phyloP scores from a whole-genome alignment of 306 rosid genomes.

The Prunus mongolica region DNA sequence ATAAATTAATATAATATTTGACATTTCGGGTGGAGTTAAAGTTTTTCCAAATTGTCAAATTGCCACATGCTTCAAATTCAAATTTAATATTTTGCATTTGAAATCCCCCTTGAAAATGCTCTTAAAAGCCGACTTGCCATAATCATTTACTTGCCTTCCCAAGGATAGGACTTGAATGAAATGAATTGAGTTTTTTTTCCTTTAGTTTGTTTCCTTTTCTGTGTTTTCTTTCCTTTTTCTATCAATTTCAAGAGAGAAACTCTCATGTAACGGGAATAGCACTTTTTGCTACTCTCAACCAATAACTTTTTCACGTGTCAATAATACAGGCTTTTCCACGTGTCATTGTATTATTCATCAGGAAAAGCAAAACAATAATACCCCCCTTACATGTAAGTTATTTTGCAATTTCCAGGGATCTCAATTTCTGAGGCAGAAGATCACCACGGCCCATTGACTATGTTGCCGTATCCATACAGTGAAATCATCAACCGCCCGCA shows the following conservation, averaged over 20 bases:
- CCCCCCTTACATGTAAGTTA: too few species aligned
- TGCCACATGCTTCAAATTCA: too few species aligned
- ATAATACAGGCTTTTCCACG: neutral
- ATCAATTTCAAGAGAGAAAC: too few species aligned
- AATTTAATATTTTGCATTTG: too few species aligned
- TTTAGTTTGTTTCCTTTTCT: neutral
- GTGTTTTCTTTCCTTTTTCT: too few species aligned
- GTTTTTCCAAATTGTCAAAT: too few species aligned
- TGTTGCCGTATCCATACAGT: neutral
- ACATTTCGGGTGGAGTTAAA: too few species aligned
- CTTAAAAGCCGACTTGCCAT: neutral
- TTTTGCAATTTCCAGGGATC: neutral
- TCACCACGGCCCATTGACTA: neutral
- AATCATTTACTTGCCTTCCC: neutral
- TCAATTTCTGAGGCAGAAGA: neutral
- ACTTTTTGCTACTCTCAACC: neutral
- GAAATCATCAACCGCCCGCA: neutral
- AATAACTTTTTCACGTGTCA: neutral
- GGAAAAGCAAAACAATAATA: too few species aligned
- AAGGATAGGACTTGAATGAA: neutral
- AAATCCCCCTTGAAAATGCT: too few species aligned
- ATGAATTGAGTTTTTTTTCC: neutral
- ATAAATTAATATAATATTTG: too few species aligned
- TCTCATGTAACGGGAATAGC: accelerated
- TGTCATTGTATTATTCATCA: too few species aligned